These are phyloP conservation scores for Yamadazyma sp. DNA, from an alignment of 805 yeast species.

Conservation along the genomic window DNA sequence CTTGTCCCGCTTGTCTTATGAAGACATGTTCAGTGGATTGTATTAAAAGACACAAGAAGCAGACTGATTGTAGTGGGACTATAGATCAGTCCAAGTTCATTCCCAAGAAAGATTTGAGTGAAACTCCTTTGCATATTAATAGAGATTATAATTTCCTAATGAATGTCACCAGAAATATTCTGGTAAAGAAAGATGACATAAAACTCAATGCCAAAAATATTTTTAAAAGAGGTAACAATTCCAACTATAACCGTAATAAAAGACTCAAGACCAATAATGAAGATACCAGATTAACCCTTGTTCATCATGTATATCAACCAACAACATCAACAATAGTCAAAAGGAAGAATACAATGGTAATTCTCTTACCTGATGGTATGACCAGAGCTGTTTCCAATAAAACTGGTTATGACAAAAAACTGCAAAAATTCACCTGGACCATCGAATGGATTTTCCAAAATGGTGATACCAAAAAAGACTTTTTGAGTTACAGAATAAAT, in stretches of 20 bases:
- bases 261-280: conserved; percentile 18
- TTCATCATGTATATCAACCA: conserved; percentile 23
- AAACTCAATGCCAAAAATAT: conserved; percentile 41
- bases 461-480: conserved; percentile 24
- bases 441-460: conserved; percentile 60
- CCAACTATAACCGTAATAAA: conserved; percentile 15
- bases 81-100: conserved; percentile 62
- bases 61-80: conserved; percentile 62
- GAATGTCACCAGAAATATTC: conserved; percentile 55
- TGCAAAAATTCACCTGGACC: conserved; percentile 70
- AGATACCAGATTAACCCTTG: conserved; percentile 24
- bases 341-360: conserved; percentile 66
- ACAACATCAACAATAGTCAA: conserved; percentile 28
- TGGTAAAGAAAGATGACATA: conserved; percentile 54
- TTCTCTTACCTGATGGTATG: conserved; percentile 71
- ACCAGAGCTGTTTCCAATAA: conserved; percentile 59
- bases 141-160: conserved; percentile 80
- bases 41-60: conserved; percentile 64
- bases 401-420: conserved; percentile 65
- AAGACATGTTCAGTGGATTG: conserved; percentile 72
- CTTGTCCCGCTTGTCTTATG: conserved; percentile 73
- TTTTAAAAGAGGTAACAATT: conserved; percentile 25
- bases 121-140: conserved; percentile 51
- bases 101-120: conserved; percentile 41
- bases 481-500: conserved; percentile 41